Evolutionary conservation across 495 filamentous ascomycete species (phyloP).

Genomic region (Tetracladium setigerum): DNA sequence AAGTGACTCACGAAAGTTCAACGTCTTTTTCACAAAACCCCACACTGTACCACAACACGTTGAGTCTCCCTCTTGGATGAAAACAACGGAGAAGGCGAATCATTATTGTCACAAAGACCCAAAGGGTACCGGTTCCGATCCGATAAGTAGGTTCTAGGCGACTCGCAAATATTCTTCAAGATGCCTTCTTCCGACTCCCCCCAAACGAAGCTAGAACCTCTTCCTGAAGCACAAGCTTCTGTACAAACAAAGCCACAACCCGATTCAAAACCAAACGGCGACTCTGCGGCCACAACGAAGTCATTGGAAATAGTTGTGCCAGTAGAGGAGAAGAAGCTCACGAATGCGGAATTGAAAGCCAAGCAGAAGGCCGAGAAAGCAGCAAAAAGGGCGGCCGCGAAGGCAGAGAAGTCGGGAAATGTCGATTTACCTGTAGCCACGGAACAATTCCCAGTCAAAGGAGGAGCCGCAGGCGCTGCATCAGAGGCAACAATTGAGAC

Average conservation of each 20-base stretch:
- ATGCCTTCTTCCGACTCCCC: slow-evolving; percentile 16
- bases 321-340: slow-evolving; percentile 37
- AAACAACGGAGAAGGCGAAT: too few relatives aligned
- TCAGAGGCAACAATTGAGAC: slow-evolving; percentile 21
- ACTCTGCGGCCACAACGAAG: slow-evolving; percentile 19
- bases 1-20: too few relatives aligned
- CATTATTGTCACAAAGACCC: too few relatives aligned
- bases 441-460: slow-evolving; percentile 19
- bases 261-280: neutral
- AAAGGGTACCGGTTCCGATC: too few relatives aligned
- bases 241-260: too few relatives aligned
- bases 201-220: neutral
- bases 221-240: neutral
- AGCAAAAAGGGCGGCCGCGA: slow-evolving; percentile 58
- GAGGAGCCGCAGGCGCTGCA: neutral
- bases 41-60: too few relatives aligned
- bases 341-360: slow-evolving; percentile 65
- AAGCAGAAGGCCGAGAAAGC: slow-evolving; percentile 73
- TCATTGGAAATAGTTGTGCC: slow-evolving; percentile 24
- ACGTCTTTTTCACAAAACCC: too few relatives aligned
- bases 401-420: slow-evolving; percentile 29
- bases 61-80: too few relatives aligned
- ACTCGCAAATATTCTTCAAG: neutral
- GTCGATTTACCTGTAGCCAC: too few relatives aligned
- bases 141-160: too few relatives aligned